Conservation (phyloP, 176 grass and related monocot genomes). For the Ampelocalamus luodianensis region DNA sequence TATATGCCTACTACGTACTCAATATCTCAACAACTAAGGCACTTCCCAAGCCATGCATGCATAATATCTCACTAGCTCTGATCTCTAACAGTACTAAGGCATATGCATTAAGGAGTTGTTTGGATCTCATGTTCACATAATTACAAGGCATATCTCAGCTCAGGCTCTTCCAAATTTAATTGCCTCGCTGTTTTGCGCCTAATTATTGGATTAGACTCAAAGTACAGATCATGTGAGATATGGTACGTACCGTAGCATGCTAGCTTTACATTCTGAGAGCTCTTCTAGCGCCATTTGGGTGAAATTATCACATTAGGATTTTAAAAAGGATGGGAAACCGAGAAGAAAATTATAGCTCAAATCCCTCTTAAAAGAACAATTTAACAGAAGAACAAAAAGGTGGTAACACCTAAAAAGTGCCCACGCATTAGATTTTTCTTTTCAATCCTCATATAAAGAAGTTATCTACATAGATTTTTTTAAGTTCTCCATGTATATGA, state of each 20-base stretch:
- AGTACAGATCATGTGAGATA: neutral
- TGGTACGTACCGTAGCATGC: neutral
- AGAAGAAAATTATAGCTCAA: neutral
- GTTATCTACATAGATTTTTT: neutral
- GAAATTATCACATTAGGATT: neutral
- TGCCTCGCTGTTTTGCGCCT: neutral
- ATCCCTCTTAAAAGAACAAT: neutral
- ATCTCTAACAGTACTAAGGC: neutral
- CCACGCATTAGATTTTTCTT: neutral
- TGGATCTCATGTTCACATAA: neutral
- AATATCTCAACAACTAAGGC: conserved; percentile 9
- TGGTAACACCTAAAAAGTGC: neutral
- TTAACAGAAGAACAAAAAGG: neutral
- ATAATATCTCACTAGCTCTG: neutral
- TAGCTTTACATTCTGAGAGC: neutral
- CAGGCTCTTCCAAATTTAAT: neutral
- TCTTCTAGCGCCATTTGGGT: neutral
- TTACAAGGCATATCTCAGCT: neutral
- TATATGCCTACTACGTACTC: conserved; percentile 5
- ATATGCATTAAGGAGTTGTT: neutral
- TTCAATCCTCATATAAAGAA: neutral
- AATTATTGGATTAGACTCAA: neutral
- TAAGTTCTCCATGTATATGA: neutral
- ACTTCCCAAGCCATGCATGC: conserved; percentile 19
- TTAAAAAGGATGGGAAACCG: neutral